Evolutionary conservation across 2,329 filamentous ascomycete species (phyloP).

Genomic region (Podosphaera fusca): DNA sequence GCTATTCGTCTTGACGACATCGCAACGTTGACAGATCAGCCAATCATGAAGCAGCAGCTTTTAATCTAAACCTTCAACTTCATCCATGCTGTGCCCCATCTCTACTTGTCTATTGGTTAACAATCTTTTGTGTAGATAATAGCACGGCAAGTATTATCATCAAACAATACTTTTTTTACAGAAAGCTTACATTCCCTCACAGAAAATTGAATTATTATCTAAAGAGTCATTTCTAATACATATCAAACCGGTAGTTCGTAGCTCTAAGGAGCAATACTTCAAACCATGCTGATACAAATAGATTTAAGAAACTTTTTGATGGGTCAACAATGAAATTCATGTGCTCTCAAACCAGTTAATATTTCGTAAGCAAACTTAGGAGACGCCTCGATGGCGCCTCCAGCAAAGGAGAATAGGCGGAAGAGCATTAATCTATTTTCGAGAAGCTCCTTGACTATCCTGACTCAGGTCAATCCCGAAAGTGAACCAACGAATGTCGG

Average conservation of each 20-base stretch:
- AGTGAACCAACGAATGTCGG: constrained; percentile 3
- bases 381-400: constrained; percentile 10
- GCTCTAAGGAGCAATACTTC: too few relatives aligned
- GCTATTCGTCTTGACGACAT: constrained; percentile 4
- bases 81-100: neutral
- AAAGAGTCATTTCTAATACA: too few relatives aligned
- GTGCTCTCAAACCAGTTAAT: too few relatives aligned
- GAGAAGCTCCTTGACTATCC: constrained; percentile 7
- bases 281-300: too few relatives aligned
- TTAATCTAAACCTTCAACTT: neutral
- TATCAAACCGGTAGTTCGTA: too few relatives aligned
- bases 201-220: too few relatives aligned
- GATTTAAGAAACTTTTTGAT: too few relatives aligned
- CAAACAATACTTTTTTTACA: too few relatives aligned
- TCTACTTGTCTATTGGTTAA: neutral
- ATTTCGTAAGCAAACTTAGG: too few relatives aligned
- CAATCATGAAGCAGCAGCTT: constrained; percentile 4
- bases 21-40: constrained; percentile 2
- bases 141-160: too few relatives aligned
- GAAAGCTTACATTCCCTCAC: too few relatives aligned
- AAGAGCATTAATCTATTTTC: constrained; percentile 15
- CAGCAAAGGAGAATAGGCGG: constrained; percentile 9
- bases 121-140: neutral
- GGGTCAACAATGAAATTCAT: too few relatives aligned
- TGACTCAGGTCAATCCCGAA: constrained; percentile 13